Conservation (phyloP, 192 early-diverging fungal species). For the Entomortierella beljakovae region DNA sequence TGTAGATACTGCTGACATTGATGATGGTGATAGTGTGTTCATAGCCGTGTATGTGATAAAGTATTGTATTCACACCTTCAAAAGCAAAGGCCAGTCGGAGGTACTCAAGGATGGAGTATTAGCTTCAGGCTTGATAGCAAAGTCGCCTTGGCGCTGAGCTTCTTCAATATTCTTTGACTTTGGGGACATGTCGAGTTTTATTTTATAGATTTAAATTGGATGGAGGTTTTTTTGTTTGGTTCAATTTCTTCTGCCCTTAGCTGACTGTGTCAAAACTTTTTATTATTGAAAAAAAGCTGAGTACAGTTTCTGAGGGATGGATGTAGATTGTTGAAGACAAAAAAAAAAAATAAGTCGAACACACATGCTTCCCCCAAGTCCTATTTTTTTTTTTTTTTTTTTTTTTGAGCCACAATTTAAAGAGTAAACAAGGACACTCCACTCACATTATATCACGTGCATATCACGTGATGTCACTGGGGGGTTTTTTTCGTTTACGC, state of each 20-base stretch:
- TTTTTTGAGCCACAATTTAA: neutral
- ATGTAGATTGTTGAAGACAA: slow-evolving; percentile 6
- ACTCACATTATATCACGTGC: too few relatives aligned
- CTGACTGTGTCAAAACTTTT: slow-evolving; percentile 50
- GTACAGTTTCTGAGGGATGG: slow-evolving; percentile 52
- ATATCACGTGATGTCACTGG: too few relatives aligned
- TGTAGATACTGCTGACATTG: neutral
- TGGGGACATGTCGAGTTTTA: slow-evolving; percentile 29
- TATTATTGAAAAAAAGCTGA: slow-evolving; percentile 46
- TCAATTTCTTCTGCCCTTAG: slow-evolving; percentile 52
- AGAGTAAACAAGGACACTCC: too few relatives aligned
- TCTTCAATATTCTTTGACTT: slow-evolving; percentile 40
- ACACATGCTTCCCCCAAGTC: neutral
- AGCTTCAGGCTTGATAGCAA: slow-evolving; percentile 86
- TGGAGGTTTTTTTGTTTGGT: neutral
- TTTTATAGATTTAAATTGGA: neutral
- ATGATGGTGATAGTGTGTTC: neutral
- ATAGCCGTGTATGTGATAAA: neutral
- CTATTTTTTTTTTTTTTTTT: slow-evolving; percentile 1
- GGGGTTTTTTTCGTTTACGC: too few relatives aligned
- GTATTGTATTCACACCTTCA: slow-evolving; percentile 72
- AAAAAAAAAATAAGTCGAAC: neutral
- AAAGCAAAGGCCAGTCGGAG: slow-evolving; percentile 94
- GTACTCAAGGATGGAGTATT: slow-evolving; percentile 87
- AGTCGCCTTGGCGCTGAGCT: slow-evolving; percentile 56